Conservation (phyloP, 495 filamentous ascomycete species). For the Elasticomyces elasticus region DNA sequence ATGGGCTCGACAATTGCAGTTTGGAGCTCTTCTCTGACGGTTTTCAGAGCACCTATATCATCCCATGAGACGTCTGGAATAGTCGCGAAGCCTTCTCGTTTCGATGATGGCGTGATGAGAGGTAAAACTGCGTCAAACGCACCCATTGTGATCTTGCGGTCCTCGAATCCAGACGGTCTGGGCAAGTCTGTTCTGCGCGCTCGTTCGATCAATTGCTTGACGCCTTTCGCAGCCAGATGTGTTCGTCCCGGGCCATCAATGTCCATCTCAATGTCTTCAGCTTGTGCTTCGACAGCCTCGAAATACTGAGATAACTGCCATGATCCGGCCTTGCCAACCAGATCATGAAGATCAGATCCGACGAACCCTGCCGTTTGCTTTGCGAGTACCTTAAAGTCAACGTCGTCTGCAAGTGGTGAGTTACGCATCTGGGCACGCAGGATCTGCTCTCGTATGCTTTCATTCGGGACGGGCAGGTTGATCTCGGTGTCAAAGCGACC, state of each 20-base stretch:
- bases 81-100: slow-evolving; percentile 92
- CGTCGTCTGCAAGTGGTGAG: slow-evolving; percentile 55
- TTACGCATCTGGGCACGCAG: slow-evolving; percentile 66
- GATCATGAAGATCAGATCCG: slow-evolving; percentile 65
- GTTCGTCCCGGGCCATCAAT: slow-evolving; percentile 30
- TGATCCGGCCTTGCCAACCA: slow-evolving; percentile 46
- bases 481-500: slow-evolving; percentile 90
- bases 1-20: slow-evolving; percentile 91
- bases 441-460: slow-evolving; percentile 72
- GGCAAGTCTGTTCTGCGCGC: slow-evolving; percentile 8
- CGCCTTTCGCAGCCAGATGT: not conserved
- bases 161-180: slow-evolving; percentile 21
- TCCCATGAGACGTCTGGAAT: slow-evolving; percentile 95
- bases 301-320: slow-evolving; percentile 47
- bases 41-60: slow-evolving; percentile 76
- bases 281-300: slow-evolving; percentile 29
- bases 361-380: slow-evolving; percentile 91
- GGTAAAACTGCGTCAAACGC: slow-evolving; percentile 73
- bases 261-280: slow-evolving; percentile 19
- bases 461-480: slow-evolving; percentile 88
- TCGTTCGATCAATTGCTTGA: slow-evolving; percentile 6
- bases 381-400: slow-evolving; percentile 71
- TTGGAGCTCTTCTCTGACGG: slow-evolving; percentile 70
- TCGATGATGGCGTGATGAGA: slow-evolving; percentile 83
- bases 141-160: slow-evolving; percentile 41